phyloP scores from a whole-genome alignment of 176 grass and related monocot genomes.

The Eleusine coracana region DNA sequence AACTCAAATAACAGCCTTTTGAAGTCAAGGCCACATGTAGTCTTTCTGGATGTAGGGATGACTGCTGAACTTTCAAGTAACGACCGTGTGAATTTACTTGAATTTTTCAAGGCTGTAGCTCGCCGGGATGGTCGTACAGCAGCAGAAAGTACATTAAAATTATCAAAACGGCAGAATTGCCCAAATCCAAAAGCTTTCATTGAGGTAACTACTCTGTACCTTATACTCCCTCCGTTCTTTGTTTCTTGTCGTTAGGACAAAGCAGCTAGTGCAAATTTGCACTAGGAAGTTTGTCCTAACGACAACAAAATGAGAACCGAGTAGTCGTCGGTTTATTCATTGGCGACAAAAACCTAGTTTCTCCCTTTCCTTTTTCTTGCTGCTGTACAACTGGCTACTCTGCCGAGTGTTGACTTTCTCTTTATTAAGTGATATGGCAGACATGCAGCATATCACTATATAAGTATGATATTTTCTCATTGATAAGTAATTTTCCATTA shows the following conservation, averaged over 20 bases:
- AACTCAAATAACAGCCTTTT: constrained; percentile 57
- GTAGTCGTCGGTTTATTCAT: background rate
- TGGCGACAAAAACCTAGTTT: background rate
- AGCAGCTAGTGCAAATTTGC: no score
- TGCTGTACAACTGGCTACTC: background rate
- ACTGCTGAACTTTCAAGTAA: constrained; percentile 90
- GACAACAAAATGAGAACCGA: no score
- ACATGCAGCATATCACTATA: background rate
- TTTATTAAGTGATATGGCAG: constrained; percentile 1
- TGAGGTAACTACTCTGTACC: constrained; percentile 56
- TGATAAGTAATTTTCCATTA: background rate
- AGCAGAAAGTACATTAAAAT: constrained; percentile 78
- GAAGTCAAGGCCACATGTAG: constrained; percentile 90
- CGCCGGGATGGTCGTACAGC: constrained; percentile 80
- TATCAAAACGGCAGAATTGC: constrained; percentile 89
- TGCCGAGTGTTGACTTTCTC: background rate
- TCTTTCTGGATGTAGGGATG: constrained; percentile 99
- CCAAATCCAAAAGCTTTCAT: constrained; percentile 95
- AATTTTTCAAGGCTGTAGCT: constrained; percentile 97
- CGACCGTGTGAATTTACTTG: constrained; percentile 87
- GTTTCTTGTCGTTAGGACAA: no score
- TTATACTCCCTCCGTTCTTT: background rate
- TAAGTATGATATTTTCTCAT: background rate
- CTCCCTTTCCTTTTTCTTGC: background rate
- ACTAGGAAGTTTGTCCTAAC: no score